Conservation (phyloP, 768 basidiomycete genomes). For the Pluteus cervinus region DNA sequence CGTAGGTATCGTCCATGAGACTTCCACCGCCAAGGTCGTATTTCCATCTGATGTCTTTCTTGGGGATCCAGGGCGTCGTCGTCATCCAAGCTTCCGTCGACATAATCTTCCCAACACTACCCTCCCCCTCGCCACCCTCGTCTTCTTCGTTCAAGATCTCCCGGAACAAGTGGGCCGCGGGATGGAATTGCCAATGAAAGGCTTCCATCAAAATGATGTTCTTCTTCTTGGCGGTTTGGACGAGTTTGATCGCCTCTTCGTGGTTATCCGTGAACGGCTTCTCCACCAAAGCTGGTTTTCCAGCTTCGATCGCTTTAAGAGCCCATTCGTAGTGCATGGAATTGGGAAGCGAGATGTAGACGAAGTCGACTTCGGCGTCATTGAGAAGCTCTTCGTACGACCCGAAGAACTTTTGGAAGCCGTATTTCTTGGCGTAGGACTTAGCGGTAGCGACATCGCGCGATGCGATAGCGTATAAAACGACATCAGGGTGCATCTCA, state of each 20-base stretch:
- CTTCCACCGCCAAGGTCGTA: constrained; percentile 55
- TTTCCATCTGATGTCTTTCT: constrained; percentile 43
- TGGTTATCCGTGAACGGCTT: constrained; percentile 50
- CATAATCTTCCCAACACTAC: constrained; percentile 11
- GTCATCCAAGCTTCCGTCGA: constrained; percentile 13
- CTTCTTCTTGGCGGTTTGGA: constrained; percentile 40
- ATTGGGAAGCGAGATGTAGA: constrained; percentile 53
- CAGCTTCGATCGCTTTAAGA: constrained; percentile 54
- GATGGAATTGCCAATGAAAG: constrained; percentile 55
- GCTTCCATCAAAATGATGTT: constrained; percentile 55
- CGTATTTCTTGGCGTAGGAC: constrained; percentile 42
- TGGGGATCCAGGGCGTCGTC: constrained; percentile 14
- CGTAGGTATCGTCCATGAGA: constrained; percentile 48
- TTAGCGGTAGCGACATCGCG: constrained; percentile 29
- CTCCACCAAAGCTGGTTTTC: constrained; percentile 65
- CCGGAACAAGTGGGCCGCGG: constrained; percentile 48
- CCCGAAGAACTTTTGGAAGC: constrained; percentile 42
- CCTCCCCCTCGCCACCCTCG: constrained; percentile 2
- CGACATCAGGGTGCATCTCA: constrained; percentile 21
- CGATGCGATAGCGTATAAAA: constrained; percentile 24
- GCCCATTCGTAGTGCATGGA: constrained; percentile 66
- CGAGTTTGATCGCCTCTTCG: constrained; percentile 49
- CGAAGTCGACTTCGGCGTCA: constrained; percentile 38
- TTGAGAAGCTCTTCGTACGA: constrained; percentile 32
- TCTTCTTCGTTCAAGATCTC: constrained; percentile 36